These are phyloP conservation scores for Auricularia cornea DNA, from an alignment of 768 basidiomycete species.

Conservation along the genomic window DNA sequence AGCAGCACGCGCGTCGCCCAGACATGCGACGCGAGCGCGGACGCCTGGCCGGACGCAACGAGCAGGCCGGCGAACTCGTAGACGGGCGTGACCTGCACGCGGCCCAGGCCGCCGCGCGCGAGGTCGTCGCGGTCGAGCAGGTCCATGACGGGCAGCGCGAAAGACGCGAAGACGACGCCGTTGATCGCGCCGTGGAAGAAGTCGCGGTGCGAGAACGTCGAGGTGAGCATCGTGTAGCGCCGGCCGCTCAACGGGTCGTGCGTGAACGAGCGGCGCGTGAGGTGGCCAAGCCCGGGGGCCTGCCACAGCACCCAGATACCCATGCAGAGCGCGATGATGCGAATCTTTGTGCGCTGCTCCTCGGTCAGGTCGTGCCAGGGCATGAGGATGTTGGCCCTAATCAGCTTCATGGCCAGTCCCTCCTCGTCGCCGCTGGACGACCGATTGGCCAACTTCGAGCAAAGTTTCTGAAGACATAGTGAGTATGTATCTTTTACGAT, in stretches of 20 bases:
- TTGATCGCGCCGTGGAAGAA: conserved; percentile 70
- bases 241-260: conserved; percentile 76
- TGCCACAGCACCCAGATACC: conserved; percentile 73
- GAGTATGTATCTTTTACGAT: too few species aligned
- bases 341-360: conserved; percentile 45
- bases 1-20: conserved; percentile 60
- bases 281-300: conserved; percentile 46
- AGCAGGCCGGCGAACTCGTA: conserved; percentile 12
- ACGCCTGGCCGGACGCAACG: background rate
- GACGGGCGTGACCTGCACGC: conserved; percentile 3
- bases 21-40: conserved; percentile 63
- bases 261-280: conserved; percentile 62
- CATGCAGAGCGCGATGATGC: conserved; percentile 61
- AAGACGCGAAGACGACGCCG: conserved; percentile 72
- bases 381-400: conserved; percentile 24
- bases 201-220: conserved; percentile 73
- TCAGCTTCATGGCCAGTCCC: conserved; percentile 23
- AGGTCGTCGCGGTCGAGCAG: background rate
- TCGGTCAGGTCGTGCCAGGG: conserved; percentile 23
- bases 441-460: background rate
- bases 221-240: conserved; percentile 71
- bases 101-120: conserved; percentile 38
- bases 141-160: conserved; percentile 44
- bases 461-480: too few species aligned
- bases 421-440: conserved; percentile 26